These are phyloP conservation scores for Raphanus raphanistrum DNA, from an alignment of 345 rosid species.

Conservation along the genomic window DNA sequence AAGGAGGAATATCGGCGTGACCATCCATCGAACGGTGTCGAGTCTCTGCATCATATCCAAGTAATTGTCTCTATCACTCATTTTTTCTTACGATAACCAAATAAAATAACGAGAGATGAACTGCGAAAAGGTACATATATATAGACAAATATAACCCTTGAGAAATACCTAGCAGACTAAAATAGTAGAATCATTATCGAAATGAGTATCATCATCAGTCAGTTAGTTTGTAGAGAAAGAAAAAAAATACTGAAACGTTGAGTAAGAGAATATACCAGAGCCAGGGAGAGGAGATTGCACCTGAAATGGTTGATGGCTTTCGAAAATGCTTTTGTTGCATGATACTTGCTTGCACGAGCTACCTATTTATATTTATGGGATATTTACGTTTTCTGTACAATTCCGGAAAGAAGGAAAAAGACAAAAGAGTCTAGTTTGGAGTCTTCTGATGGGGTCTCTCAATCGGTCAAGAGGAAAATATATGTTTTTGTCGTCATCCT, in stretches of 20 bases:
- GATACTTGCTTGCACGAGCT: background rate
- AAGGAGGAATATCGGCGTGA: slow-evolving; percentile 49
- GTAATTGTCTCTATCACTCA: background rate
- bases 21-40: slow-evolving; percentile 45
- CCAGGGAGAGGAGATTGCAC: background rate
- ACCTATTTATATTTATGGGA: background rate
- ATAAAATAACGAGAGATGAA: background rate
- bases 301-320: background rate
- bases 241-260: background rate
- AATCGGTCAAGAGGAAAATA: background rate
- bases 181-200: too few relatives aligned
- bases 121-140: background rate
- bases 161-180: background rate
- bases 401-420: background rate
- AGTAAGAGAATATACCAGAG: background rate
- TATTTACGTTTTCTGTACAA: background rate
- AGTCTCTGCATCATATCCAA: slow-evolving; percentile 61
- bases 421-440: background rate
- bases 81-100: background rate
- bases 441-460: too few relatives aligned
- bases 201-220: background rate
- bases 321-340: background rate
- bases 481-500: background rate
- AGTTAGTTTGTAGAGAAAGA: background rate
- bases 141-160: background rate